These are phyloP conservation scores for Debaryomyces sp. DNA, from an alignment of 1,139 yeast genomes.

Conservation along the genomic window DNA sequence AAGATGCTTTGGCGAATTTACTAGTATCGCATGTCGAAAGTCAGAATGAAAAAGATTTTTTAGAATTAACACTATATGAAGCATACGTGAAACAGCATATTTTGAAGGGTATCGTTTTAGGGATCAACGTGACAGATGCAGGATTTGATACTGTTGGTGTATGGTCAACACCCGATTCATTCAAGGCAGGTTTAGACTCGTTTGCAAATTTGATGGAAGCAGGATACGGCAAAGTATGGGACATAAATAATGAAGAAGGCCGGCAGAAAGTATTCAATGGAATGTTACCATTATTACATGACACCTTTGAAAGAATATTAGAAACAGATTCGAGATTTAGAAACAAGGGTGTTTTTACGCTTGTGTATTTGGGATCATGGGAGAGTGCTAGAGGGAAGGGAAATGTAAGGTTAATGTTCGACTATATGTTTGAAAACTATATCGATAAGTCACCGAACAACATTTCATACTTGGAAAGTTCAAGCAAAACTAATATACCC, in stretches of 20 bases:
- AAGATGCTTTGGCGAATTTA: slow-evolving; percentile 54
- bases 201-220: slow-evolving; percentile 55
- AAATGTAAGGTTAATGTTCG: slow-evolving; percentile 59
- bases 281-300: slow-evolving; percentile 59
- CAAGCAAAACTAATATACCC: slow-evolving; percentile 54
- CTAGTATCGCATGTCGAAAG: slow-evolving; percentile 47
- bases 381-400: slow-evolving; percentile 69
- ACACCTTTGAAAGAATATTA: slow-evolving; percentile 45
- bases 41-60: slow-evolving; percentile 34
- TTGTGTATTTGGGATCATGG: slow-evolving; percentile 64
- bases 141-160: slow-evolving; percentile 64
- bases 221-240: slow-evolving; percentile 59
- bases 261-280: slow-evolving; percentile 57
- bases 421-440: slow-evolving; percentile 52
- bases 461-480: slow-evolving; percentile 61
- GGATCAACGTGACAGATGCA: slow-evolving; percentile 43
- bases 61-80: slow-evolving; percentile 55
- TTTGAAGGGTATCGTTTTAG: slow-evolving; percentile 57
- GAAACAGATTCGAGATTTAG: slow-evolving; percentile 35
- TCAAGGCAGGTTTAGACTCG: slow-evolving; percentile 47
- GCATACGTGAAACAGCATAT: slow-evolving; percentile 61
- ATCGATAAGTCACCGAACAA: slow-evolving; percentile 48
- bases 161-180: slow-evolving; percentile 59
- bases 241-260: slow-evolving; percentile 54
- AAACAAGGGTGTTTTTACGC: slow-evolving; percentile 51